phyloP scores from a whole-genome alignment of 768 basidiomycete genomes.

The Jaapia argillacea region DNA sequence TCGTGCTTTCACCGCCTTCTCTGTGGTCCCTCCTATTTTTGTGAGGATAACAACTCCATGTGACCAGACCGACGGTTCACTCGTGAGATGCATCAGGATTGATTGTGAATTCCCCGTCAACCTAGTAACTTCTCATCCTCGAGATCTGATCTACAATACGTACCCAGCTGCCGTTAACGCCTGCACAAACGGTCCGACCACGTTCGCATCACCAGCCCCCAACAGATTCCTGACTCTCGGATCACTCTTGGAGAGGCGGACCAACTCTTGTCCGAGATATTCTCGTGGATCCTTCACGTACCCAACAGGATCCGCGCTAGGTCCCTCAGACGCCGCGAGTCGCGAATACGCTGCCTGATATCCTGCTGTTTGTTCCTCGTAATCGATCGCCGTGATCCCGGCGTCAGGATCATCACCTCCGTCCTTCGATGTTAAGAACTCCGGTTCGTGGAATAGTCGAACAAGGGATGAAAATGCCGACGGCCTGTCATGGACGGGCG shows the following conservation, averaged over 20 bases:
- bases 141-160: neutral
- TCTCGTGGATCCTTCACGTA: conserved; percentile 48
- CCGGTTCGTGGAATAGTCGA: conserved; percentile 70
- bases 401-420: conserved; percentile 39
- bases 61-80: no score
- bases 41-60: no score
- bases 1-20: no score
- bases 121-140: neutral
- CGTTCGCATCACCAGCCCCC: conserved; percentile 11
- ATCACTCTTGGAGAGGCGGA: conserved; percentile 5
- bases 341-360: conserved; percentile 94
- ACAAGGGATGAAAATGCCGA: conserved; percentile 56
- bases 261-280: conserved; percentile 37
- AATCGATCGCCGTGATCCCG: conserved; percentile 70
- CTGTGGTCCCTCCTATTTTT: no score
- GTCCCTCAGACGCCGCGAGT: conserved; percentile 69
- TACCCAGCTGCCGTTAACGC: conserved; percentile 22
- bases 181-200: conserved; percentile 20
- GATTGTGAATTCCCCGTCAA: neutral
- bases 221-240: conserved; percentile 16
- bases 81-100: no score
- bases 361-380: conserved; percentile 81
- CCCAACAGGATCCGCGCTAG: conserved; percentile 47
- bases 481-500: conserved; percentile 42
- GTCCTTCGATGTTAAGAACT: conserved; percentile 43